Evolutionary conservation across 2,329 filamentous ascomycete species (phyloP), one percentile per base, ranked within the genome.

Genomic region (Aaosphaeria arxii): DNA sequence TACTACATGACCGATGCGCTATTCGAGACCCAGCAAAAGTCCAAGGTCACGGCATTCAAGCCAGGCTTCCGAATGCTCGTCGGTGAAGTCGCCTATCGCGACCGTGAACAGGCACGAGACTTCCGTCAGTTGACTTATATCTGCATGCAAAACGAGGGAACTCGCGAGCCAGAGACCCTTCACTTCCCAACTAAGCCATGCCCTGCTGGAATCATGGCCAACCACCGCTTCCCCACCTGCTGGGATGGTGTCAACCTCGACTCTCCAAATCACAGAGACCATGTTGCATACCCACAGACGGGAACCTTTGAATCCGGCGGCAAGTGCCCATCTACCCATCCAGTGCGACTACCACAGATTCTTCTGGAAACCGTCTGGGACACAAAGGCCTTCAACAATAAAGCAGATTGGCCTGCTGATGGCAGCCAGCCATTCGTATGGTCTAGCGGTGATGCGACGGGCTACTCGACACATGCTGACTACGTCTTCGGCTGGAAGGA

Each of bases 1-100:
- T 77, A 77, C 63, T 76, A 77, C 53, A 73, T 75, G 54, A 64
- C 72, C 62, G 72, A 47, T 62, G 60, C 60, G 2, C 56, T 63
- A 47, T 63, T 63, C 45, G 55, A 56, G 45, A 62, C 71, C 5
- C 58, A 59, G 0, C 62, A 61, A 3, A 59, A 68, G 9, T 69
- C 53, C 11, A 58, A 64, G 11, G 72, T 74, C 1, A 75, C 72
- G 1, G 73, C 74, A 0, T 76, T 76, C 57, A 71, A 52, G 42
- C 59, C 54, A n/a, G 58, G 74, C 7, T 77, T 77, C 67, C 71
- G 74, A 40, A 76, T 77, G 74, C 70, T 77, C 11, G 67, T 72
- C 7, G 74, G 74, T 29, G 70, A 77, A 42, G 65, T 69, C 3
- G 58, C 55, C 51, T 49, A 66, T 54, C 31, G 54, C 1, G 50